Conservation (phyloP, 176 grass and related monocot species). For the Carex cristatella region DNA sequence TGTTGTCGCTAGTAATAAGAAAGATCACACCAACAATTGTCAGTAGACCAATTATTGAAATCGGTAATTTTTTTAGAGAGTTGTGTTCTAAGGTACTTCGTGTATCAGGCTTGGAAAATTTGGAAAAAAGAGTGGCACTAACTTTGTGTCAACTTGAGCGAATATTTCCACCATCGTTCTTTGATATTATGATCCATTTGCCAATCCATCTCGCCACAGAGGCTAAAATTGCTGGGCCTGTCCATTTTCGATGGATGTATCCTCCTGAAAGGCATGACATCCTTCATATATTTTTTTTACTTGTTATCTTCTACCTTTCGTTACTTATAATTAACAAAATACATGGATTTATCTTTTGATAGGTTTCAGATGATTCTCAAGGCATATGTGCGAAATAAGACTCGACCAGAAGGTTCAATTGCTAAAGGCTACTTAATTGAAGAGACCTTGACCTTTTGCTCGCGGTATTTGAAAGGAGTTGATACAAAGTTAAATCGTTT, state of each 20-base stretch:
- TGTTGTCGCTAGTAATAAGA: not conserved
- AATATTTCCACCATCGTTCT: conserved; percentile 7
- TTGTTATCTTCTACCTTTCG: not conserved
- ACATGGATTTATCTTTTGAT: not conserved
- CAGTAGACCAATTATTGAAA: not conserved
- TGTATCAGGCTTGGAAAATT: not conserved
- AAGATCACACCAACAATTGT: not conserved
- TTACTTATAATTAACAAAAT: not conserved
- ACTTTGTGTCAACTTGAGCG: conserved; percentile 25
- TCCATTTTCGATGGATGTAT: conserved; percentile 36
- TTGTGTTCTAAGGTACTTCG: conserved; percentile 15
- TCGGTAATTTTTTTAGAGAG: conserved; percentile 19
- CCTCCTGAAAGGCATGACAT: conserved; percentile 17
- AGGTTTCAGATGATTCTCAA: conserved; percentile 10
- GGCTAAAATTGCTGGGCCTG: conserved; percentile 7
- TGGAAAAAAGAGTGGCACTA: not conserved
- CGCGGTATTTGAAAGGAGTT: too few relatives aligned
- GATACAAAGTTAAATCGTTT: too few relatives aligned
- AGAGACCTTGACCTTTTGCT: too few relatives aligned
- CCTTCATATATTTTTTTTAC: not conserved
- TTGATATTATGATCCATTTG: conserved; percentile 28
- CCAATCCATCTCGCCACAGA: conserved; percentile 23
- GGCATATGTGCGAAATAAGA: conserved; percentile 20
- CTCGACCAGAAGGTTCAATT: too few relatives aligned
- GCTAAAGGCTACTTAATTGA: too few relatives aligned